These are phyloP conservation scores for Podila minutissima DNA, from an alignment of 192 early-diverging fungal species.

Conservation along the genomic window DNA sequence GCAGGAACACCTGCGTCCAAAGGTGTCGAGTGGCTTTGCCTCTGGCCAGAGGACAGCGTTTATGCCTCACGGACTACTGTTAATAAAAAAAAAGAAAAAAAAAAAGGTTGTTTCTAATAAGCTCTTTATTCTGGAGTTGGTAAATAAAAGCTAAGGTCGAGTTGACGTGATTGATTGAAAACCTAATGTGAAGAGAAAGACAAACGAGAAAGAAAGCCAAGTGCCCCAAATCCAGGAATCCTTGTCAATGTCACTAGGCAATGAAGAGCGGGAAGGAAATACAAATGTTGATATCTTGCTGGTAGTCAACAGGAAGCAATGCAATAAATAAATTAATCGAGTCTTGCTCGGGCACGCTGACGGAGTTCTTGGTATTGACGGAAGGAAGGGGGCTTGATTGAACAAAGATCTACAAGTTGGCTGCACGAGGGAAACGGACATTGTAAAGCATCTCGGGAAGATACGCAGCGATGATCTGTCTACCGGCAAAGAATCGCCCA, in stretches of 20 bases:
- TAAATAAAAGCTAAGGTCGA: too few relatives aligned
- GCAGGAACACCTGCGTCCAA: too few relatives aligned
- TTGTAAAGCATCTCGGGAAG: slow-evolving; percentile 73
- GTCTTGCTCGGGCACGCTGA: not conserved
- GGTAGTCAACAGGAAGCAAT: not conserved
- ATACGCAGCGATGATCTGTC: slow-evolving; percentile 72
- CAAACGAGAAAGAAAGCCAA: not conserved
- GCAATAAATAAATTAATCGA: not conserved
- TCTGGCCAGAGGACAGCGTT: too few relatives aligned
- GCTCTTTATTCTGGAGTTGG: not conserved
- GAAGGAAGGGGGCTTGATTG: not conserved
- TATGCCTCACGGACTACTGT: not conserved
- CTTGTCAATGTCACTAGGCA: not conserved
- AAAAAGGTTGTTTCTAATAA: not conserved
- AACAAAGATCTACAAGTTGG: slow-evolving; percentile 52
- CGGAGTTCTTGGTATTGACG: not conserved
- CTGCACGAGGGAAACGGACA: slow-evolving; percentile 70
- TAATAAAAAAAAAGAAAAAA: not conserved
- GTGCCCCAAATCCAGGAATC: not conserved
- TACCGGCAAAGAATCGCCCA: slow-evolving; percentile 92
- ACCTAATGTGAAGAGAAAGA: not conserved
- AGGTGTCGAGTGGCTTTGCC: too few relatives aligned
- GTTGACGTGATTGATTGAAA: too few relatives aligned
- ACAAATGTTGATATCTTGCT: not conserved
- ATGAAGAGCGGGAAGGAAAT: not conserved